These are phyloP conservation scores for Candida patagonica DNA, from an alignment of 805 yeast genomes.

Conservation along the genomic window DNA sequence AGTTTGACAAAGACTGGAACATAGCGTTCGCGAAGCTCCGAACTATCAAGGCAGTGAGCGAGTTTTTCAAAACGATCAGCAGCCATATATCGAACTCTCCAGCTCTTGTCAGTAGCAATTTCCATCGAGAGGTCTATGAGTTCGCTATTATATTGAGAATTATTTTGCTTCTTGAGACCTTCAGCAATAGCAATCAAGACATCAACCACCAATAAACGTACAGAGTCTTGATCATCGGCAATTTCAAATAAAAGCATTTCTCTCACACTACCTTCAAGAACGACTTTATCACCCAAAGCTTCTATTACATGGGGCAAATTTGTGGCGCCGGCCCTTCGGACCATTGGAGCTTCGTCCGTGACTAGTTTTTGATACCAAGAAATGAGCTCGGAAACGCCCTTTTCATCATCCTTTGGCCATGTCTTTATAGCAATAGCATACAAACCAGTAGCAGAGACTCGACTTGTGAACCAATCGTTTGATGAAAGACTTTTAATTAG, in stretches of 20 bases:
- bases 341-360: slow-evolving; percentile 95
- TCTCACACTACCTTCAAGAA: slow-evolving; percentile 50
- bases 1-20: slow-evolving; percentile 65
- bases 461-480: slow-evolving; percentile 91
- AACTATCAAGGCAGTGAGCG: slow-evolving; percentile 52
- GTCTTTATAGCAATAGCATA: slow-evolving; percentile 48
- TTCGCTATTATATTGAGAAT: slow-evolving; percentile 18
- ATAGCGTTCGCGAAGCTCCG: slow-evolving; percentile 45
- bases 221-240: slow-evolving; percentile 89
- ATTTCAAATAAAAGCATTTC: slow-evolving; percentile 72
- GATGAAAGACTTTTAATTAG: slow-evolving; percentile 68
- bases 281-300: slow-evolving; percentile 32
- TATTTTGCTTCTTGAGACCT: slow-evolving; percentile 19
- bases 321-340: slow-evolving; percentile 86
- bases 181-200: slow-evolving; percentile 70
- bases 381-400: slow-evolving; percentile 39
- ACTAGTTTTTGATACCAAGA: slow-evolving; percentile 60
- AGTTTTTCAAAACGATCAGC: slow-evolving; percentile 84
- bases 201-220: slow-evolving; percentile 81
- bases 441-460: slow-evolving; percentile 86
- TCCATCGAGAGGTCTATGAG: slow-evolving; percentile 44
- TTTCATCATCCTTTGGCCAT: slow-evolving; percentile 11
- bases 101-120: slow-evolving; percentile 78
- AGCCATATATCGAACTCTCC: slow-evolving; percentile 98
- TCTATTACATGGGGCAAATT: slow-evolving; percentile 69